Conservation (phyloP, 495 filamentous ascomycete species). For the Saxispiralis lemnorum region DNA sequence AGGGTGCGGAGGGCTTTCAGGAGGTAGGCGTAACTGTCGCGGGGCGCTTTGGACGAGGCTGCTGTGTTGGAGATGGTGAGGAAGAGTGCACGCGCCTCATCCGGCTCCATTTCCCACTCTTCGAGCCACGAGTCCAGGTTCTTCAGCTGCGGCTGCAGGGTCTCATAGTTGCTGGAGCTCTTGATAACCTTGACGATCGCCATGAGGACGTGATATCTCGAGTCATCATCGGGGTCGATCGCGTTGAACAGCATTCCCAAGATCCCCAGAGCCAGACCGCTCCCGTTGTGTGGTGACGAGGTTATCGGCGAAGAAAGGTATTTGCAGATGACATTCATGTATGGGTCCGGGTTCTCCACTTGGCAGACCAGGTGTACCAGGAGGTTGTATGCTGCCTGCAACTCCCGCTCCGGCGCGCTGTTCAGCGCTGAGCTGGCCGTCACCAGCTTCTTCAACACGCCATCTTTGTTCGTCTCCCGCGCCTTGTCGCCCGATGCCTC, state of each 20-base stretch:
- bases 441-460: constrained; percentile 75
- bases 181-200: constrained; percentile 67
- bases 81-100: constrained; percentile 66
- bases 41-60: constrained; percentile 53
- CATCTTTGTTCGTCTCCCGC: constrained; percentile 49
- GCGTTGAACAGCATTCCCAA: constrained; percentile 96
- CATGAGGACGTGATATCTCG: constrained; percentile 76
- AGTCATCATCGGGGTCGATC: constrained; percentile 48
- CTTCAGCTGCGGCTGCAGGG: constrained; percentile 59
- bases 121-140: constrained; percentile 64
- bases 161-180: constrained; percentile 45
- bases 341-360: constrained; percentile 61
- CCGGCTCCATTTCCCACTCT: constrained; percentile 66
- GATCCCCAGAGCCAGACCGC: constrained; percentile 65
- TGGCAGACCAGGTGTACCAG: constrained; percentile 81
- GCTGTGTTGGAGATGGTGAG: constrained; percentile 62
- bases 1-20: constrained; percentile 71
- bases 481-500: constrained; percentile 1
- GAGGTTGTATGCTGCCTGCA: constrained; percentile 86
- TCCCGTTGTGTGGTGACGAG: constrained; percentile 67
- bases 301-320: constrained; percentile 74
- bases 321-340: constrained; percentile 70
- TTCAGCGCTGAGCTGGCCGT: constrained; percentile 54
- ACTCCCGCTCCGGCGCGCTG: constrained; percentile 83
- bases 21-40: constrained; percentile 65